Evolutionary conservation across 2,329 filamentous ascomycete species (phyloP), one percentile per base, ranked within the genome.

Genomic region (Fusarium begoniae): DNA sequence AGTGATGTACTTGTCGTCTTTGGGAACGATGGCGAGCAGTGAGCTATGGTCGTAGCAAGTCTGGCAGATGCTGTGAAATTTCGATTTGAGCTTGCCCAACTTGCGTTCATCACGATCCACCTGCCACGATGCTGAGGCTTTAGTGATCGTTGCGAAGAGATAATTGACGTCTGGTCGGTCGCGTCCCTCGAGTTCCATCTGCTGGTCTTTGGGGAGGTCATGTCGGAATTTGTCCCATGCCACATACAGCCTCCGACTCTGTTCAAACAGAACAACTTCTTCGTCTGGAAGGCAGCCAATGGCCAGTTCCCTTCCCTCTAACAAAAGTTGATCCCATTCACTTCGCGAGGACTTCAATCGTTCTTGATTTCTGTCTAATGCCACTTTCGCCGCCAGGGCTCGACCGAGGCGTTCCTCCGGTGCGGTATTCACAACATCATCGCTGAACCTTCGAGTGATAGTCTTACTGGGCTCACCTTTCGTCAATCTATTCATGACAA

Each of bases 101-200:
- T 48, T 48, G 0, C 45, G 22, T 30, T 30, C 45, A 4, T 48
- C 20, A n/a, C 45, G 45, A n/a, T 8, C 45, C 9, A 10, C 2
- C 6, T n/a, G 3, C 45, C 45, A 48, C 30, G 26, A 6, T 7
- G 4, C 45, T 10, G 26, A 30, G 0, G 45, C 26, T 12, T 48
- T 48, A 3, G 2, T 8, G 28, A 48, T 9, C 1, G 14, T 0
- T 4, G 26, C 45, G 1, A 30, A 4, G 0, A 30, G 9, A 6
- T 22, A 17, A 12, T n/a, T n/a, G 45, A 48, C 11, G 6, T 48
- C 20, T n/a, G 45, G 45, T 10, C 45, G 32, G 14, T 8, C 14
- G 3, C 3, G 3, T 35, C 7, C 7, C 32, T 35, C 32, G 0
- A 35, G 32, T 8, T 17, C 8, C 14, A 1, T 30, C 26, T 48